Base-by-base conservation (phyloP, 305 asterid species). In the Petunia hybrid region DNA sequence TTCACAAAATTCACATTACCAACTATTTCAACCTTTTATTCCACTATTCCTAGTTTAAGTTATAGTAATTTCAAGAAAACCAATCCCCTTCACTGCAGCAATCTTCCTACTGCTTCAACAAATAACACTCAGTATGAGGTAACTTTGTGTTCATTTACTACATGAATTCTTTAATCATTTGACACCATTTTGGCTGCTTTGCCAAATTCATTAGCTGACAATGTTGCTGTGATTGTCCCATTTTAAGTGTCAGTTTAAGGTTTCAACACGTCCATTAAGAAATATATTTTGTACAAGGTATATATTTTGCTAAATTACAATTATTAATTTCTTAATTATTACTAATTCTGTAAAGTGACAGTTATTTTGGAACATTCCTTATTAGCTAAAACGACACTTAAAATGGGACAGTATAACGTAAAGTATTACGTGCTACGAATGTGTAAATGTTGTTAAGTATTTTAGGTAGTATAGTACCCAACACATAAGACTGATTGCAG, bases 111-210 rank as follows among this genome's bases (percentile, higher is more conserved):
- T 74, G 86, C 87, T 80, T 91, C 97, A 82, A 73, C 95, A 1
- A 78, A 48, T 38, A 87, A 95, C 56, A 94, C 96, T 76, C 89
- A 88, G 51, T 93, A 93, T 63, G 97, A 94, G 98, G 98, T 91
- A 86, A 65, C 14, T 65, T 51, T 63, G 55, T 8, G 8, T 70
- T 64, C 46, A 13, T 64, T 43, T 1, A 45, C 53, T 59, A 9
- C 14, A 4, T 22, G 60, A 6, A 14, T 73, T 43, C 22, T 61
- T 71, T 71, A 9, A 22, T 64, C 68, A 43, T 31, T 22, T 22
- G 31, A n/a, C 3, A 38, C 77, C 6, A 16, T 31, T 67, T 68
- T 51, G 16, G 53, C 48, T 12, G 38, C 45, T 56, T 6, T 13
- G 14, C 56, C 1, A 57, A 40, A 57, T 42, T 63, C 69, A 22